Evolutionary conservation across 331 rosid genomes (phyloP), one percentile per base, ranked within the genome.

Genomic region (Quercus phellos): DNA sequence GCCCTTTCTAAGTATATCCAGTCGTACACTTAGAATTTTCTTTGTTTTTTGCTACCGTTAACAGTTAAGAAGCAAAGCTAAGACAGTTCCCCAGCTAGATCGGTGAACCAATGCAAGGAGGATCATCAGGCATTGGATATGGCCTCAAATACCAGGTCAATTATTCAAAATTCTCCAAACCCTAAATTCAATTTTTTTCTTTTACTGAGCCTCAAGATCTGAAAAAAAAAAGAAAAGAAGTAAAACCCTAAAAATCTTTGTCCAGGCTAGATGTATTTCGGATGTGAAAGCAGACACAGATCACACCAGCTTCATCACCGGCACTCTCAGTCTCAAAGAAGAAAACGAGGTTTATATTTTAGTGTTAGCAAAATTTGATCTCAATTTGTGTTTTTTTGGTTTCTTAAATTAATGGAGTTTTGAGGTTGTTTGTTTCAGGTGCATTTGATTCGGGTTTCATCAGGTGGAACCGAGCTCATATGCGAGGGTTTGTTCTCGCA

Each of bases 401-500:
- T 73, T 32, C 35, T 16, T 38, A 55, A 70, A 84, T 21, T 51
- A 51, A 77, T 78, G 80, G 54, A 76, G 68, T 72, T 38, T 38
- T 85, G 70, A 35, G 83, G 46, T 38, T 38, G 3, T 38, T 26
- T 61, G 27, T 78, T 69, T 7, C 46, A 93, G 99, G 97, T 93
- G 46, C 99, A 93, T 85, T 89, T 95, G 86, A 88, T 95, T 83
- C 94, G 99, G 78, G 92, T 95, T 38, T 93, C 99, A 17, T 83
- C 99, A 2, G 88, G 84, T 85, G 99, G 98, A 79, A 89, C 91
- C 14, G 99, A 95, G 68, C 85, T 95, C 38, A 86, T 93, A 30
- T 95, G 99, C 21, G 99, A 95, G 86, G 99, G 99, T 35, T 84
- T 95, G 94, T 95, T 95, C 82, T 93, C 98, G 13, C 96, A 95